These are phyloP conservation scores for Effrenium voratum DNA, from an alignment of 73 alveolate species.

Conservation along the genomic window DNA sequence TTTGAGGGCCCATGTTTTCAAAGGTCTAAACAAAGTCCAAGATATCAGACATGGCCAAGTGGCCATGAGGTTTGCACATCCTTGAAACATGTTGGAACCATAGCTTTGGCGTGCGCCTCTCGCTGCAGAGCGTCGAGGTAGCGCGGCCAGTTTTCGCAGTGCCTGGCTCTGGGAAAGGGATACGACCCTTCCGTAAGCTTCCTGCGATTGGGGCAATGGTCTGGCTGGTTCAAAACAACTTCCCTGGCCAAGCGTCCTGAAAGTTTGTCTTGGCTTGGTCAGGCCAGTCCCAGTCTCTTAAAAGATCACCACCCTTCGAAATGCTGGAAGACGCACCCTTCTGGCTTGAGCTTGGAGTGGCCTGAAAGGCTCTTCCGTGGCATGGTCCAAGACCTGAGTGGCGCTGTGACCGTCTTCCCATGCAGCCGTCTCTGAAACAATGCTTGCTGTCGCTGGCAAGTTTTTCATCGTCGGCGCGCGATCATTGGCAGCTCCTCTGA, in stretches of 20 bases:
- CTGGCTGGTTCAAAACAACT: neutral
- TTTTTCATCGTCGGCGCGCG: neutral
- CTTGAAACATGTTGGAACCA: too few relatives aligned
- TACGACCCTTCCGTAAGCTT: neutral
- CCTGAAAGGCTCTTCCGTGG: slow-evolving; percentile 88
- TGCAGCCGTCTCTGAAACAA: neutral
- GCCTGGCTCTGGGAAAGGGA: neutral
- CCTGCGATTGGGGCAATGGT: neutral
- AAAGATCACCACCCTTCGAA: neutral
- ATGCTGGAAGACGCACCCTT: neutral
- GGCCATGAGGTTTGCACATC: too few relatives aligned
- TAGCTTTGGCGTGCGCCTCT: too few relatives aligned
- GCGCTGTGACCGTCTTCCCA: neutral
- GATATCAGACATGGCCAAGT: too few relatives aligned
- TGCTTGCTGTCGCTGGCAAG: neutral
- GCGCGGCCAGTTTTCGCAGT: slow-evolving; percentile 12
- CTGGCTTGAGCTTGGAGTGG: neutral
- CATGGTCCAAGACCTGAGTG: slow-evolving; percentile 56
- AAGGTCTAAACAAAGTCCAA: too few relatives aligned
- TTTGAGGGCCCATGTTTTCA: too few relatives aligned
- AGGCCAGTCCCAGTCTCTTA: neutral
- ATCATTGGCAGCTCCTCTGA: neutral
- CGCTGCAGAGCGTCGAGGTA: slow-evolving; percentile 43
- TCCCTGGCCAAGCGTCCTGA: neutral
- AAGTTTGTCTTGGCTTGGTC: neutral